Base-by-base conservation (phyloP, 208 protist species). In the Leishmania gerbilli region DNA sequence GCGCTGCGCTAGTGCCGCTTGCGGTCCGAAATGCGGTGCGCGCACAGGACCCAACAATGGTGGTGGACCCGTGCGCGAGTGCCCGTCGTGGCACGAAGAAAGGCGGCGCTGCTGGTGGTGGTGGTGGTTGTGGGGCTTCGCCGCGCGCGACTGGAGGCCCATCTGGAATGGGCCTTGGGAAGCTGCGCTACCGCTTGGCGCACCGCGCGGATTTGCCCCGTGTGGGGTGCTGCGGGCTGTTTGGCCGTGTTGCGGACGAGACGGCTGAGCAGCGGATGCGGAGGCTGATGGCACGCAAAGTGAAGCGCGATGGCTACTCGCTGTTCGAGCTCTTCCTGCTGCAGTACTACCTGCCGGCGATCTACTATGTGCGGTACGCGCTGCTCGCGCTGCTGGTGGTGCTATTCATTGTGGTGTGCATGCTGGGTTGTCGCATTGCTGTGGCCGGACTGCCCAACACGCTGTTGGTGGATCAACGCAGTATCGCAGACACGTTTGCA, bases 281-380 rank as follows among this genome's bases (percentile, higher is more conserved):
- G 53, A 83, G 89, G 1, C 62, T 88, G 60, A 84, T 90, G 79
- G 31, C 49, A 9, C 80, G 84, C 24, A 81, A 83, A 47, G 79
- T 89, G 47, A 85, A 83, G 72, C 75, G 79, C 11, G 83, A 92
- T 68, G 85, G 79, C 45, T 92, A 88, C 81, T 88, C 83, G 19
- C 56, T 90, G 34, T 87, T 87, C 65, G 87, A 92, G 77, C 84
- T 78, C 76, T 71, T 90, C 45, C 42, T 92, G 49, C 67, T 86
- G 17, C 49, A 47, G 31, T 79, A 68, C 21, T 87, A 83, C 67
- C 67, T 88, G 6, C 85, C 87, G 2, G 19, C 45, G 11, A 40
- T 89, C 8, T 56, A 88, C 71, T 55, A 15, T 49, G 37, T 55
- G 37, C 82, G 87, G 21, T 90, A 56, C 45, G 71, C 75, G 21